Percentiles rank a stretch among this genome's conserved stretches.
Conservation (phyloP, 768 basidiomycete species). For the Lenzites betulinus region DNA sequence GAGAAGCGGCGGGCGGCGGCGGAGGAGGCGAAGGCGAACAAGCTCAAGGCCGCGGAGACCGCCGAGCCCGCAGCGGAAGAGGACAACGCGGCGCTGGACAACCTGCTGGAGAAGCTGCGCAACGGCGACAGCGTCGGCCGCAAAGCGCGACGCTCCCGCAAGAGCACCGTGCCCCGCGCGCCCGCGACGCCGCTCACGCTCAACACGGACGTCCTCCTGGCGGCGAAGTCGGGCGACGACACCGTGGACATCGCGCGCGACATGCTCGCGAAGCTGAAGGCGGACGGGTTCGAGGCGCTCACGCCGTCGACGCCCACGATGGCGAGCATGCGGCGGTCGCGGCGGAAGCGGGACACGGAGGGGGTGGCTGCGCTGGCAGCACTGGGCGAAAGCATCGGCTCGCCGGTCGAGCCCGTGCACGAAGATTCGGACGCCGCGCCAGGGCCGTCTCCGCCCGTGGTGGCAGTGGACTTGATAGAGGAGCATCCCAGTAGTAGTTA, state of each 20-base stretch:
- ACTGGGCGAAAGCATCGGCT: conserved; percentile 11
- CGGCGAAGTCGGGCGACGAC: conserved; percentile 36
- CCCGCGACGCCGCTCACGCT: conserved; percentile 37
- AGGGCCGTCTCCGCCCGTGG: conserved; percentile 10
- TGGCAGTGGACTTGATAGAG: conserved; percentile 20
- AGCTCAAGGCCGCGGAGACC: conserved; percentile 50
- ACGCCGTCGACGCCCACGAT: conserved; percentile 26
- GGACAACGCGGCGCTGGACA: conserved; percentile 63
- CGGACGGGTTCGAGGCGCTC: conserved; percentile 39
- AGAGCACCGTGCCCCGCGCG: conserved; percentile 37
- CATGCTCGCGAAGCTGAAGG: conserved; percentile 75
- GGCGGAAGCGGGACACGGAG: conserved; percentile 18
- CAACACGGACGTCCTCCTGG: conserved; percentile 35
- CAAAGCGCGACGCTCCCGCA: conserved; percentile 52
- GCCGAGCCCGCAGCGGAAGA: conserved; percentile 45
- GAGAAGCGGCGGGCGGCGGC: conserved; percentile 71
- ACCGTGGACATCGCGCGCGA: conserved; percentile 65
- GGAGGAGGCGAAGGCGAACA: conserved; percentile 61
- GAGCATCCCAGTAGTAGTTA: conserved; percentile 18
- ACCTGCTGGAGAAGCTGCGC: conserved; percentile 67
- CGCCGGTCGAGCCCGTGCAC: conserved; percentile 11
- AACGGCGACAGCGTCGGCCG: conserved; percentile 67
- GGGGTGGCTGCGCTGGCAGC: conserved; percentile 18
- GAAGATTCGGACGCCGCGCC: conserved; percentile 13
- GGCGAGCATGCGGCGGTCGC: conserved; percentile 22